Base-by-base conservation (phyloP, 108 stramenopile genomes). In the Nitzschia sp. region DNA sequence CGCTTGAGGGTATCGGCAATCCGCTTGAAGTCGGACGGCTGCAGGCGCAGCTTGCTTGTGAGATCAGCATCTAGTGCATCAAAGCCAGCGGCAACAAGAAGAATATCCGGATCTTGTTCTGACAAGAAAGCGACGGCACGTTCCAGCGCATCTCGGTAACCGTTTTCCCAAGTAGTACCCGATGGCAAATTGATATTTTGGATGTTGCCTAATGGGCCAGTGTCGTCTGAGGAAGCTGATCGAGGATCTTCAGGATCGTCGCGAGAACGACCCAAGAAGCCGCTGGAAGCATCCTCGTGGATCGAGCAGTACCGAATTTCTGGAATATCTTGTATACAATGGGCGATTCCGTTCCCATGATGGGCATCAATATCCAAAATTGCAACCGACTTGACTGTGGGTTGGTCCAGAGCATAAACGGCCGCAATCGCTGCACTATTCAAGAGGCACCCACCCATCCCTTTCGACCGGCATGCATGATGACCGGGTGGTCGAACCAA, bases 291-390 rank as follows among this genome's bases (percentile, higher is more conserved):
- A 45, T 41, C 15, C 22, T 45, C 30, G 22, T 56, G 53, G n/a
- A 21, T 22, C 35, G 21, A 36, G 19, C 79, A 66, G 38, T 86
- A 79, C 16, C 83, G 73, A 16, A 80, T 78, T 13, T 68, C 46
- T 23, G 78, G 69, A 57, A 80, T 78, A n/a, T 83, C 57, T 31
- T 70, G 53, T 17, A 71, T 52, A 74, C 82, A 69, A 28, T 79
- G 61, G 1, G 67, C 67, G 11, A 73, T 81, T 4, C 82, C 80
- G 72, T 85, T 85, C 9, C 80, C 85, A 34, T 69, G 65, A 63
- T 81, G 85, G 57, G 80, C 78, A 55, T 86, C 85, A n/a, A 80
- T 68, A 45, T 86, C 85, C 35, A 86, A 48, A 29, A 83, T 72
- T 29, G 75, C 74, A 15, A 82, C 72, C 13, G 26, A 28, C 25